Percentiles rank a stretch among this genome's conserved stretches.
phyloP scores from a whole-genome alignment of 306 rosid species.

The Alnus rubra region DNA sequence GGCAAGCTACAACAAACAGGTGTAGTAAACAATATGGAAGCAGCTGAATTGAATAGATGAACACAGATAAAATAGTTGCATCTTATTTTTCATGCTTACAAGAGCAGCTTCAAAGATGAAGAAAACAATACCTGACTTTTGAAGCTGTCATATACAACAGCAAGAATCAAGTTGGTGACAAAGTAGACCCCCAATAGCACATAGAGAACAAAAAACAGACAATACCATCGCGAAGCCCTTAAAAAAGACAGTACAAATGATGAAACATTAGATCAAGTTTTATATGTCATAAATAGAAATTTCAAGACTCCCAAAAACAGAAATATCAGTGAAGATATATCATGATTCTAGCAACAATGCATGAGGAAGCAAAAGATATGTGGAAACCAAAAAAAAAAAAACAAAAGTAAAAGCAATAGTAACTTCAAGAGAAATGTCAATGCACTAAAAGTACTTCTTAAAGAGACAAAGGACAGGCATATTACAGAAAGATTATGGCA shows the following conservation, averaged over 20 bases:
- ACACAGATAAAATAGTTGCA: conserved; percentile 18
- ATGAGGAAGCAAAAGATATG: background rate
- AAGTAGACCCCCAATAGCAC: conserved; percentile 96
- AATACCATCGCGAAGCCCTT: conserved; percentile 94
- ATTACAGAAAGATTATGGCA: background rate
- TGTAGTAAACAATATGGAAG: conserved; percentile 3
- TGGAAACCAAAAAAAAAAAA: background rate
- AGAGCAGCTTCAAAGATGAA: conserved; percentile 14
- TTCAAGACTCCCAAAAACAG: background rate
- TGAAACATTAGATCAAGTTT: conserved; percentile 14
- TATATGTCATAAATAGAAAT: conserved; percentile 5
- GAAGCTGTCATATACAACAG: conserved; percentile 94
- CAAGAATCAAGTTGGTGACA: conserved; percentile 92
- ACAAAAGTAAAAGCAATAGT: background rate
- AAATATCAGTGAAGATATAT: background rate
- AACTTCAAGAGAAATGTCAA: background rate
- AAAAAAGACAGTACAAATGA: conserved; percentile 35
- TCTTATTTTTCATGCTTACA: background rate
- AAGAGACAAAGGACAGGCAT: background rate
- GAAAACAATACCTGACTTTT: conserved; percentile 72
- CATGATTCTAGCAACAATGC: background rate
- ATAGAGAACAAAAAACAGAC: conserved; percentile 72
- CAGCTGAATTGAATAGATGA: conserved; percentile 24
- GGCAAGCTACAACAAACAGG: conserved; percentile 61
- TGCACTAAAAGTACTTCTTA: background rate